Evolutionary conservation across 2,329 filamentous ascomycete genomes (phyloP), one percentile per base, ranked within the genome.

Genomic region (Pseudogymnoascus sp.): DNA sequence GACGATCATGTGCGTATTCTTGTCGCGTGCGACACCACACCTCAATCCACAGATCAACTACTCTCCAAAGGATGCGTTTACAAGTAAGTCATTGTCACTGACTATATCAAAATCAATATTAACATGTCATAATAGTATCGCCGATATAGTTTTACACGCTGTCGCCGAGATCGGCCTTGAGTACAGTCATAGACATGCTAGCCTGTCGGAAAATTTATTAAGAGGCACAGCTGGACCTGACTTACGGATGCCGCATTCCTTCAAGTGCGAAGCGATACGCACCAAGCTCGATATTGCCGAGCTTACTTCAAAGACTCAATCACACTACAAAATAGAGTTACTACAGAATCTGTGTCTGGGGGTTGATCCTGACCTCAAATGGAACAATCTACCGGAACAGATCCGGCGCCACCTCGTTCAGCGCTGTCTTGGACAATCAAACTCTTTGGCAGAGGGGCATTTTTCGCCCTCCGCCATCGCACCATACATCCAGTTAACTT

Each of bases 111-210:
- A 33, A 33, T 33, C 30, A 33, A 33, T 33, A 33, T 33, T 33
- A 33, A 33, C 30, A 33, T 33, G 30, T 33, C 30, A 33, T 9
- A 33, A 33, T 33, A 33, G 30, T 33, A 33, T 33, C 30, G 30
- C 30, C 30, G 30, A 33, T 33, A 33, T 33, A 2, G 61, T 70
- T 9, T 58, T 70, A 1, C 64, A 67, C 28, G 63, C 65, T 25
- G 66, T 65, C 1, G 62, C 64, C 19, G 68, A 70, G 61, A 62
- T 64, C 49, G 52, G 61, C 23, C 41, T 69, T 19, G 66, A 64
- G 19, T 39, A 69, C 25, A 66, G 65, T 7, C 68, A 69, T 62
- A 62, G 63, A 36, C 62, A 70, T 55, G 63, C 68, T 11, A 66
- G 61, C 23, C 64, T 64, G 23, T 63, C 62, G 8, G 63, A 67